Conservation (phyloP, 176 grass and related monocot species). For the Triticum aestivum region IWGSC_CS_RefSeq_v2.1 NC_057812.1:66308746-66309245, state of each 20-base stretch:
- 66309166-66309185: constrained; percentile 90
- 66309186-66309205: constrained; percentile 89
- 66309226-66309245: constrained; percentile 96
- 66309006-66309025: neutral
- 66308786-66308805: neutral
- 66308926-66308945: neutral
- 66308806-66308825: neutral
- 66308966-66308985: neutral
- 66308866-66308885: neutral
- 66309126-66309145: constrained; percentile 80
- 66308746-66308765: neutral
- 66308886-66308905: neutral
- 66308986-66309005: neutral
- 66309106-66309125: constrained; percentile 24
- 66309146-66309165: constrained; percentile 82
- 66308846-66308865: no score
- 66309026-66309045: neutral
- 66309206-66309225: constrained; percentile 93
- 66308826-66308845: neutral
- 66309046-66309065: neutral
- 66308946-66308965: neutral
- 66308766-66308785: neutral
- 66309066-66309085: neutral
- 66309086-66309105: constrained; percentile 14
- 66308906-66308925: neutral